Evolutionary conservation across 2,329 filamentous ascomycete genomes (phyloP).

Genomic region (Orbilia javanica): DNA sequence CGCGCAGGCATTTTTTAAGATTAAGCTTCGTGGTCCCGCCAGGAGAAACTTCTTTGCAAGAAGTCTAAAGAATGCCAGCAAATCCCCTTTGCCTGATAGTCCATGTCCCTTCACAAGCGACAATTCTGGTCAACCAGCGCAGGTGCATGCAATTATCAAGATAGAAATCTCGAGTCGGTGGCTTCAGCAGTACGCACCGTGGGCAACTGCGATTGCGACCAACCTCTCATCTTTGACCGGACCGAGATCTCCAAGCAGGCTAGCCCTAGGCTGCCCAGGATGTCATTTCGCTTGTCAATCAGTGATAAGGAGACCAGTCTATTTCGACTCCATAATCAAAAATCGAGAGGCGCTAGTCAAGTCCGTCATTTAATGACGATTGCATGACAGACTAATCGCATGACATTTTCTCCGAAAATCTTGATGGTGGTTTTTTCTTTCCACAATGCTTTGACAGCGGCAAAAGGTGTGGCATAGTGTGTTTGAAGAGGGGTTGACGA

Average conservation of each 20-base stretch:
- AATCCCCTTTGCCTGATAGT: conserved; percentile 33
- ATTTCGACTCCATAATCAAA: conserved; percentile 47
- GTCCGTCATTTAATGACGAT: conserved; percentile 36
- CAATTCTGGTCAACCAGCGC: conserved; percentile 20
- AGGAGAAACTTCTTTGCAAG: conserved; percentile 30
- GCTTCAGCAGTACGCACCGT: background rate
- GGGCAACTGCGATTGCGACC: conserved; percentile 5
- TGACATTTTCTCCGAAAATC: conserved; percentile 33
- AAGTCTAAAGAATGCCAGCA: conserved; percentile 24
- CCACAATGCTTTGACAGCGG: conserved; percentile 34
- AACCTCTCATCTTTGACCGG: conserved; percentile 24
- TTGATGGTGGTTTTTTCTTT: conserved; percentile 19
- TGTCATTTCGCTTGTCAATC: conserved; percentile 57
- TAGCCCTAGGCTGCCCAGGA: conserved; percentile 7
- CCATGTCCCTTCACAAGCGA: conserved; percentile 28
- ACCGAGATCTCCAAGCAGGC: conserved; percentile 32
- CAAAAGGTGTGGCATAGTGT: background rate
- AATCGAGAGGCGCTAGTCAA: conserved; percentile 30
- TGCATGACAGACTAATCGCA: conserved; percentile 33
- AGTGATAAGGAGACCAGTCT: conserved; percentile 48
- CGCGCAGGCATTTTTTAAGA: conserved; percentile 55
- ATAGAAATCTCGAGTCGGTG: conserved; percentile 1
- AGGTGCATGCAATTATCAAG: conserved; percentile 4
- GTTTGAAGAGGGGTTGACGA: background rate
- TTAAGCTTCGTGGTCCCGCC: conserved; percentile 46